Evolutionary conservation across 805 yeast species (phyloP).

Genomic region (Candida chauliodis): DNA sequence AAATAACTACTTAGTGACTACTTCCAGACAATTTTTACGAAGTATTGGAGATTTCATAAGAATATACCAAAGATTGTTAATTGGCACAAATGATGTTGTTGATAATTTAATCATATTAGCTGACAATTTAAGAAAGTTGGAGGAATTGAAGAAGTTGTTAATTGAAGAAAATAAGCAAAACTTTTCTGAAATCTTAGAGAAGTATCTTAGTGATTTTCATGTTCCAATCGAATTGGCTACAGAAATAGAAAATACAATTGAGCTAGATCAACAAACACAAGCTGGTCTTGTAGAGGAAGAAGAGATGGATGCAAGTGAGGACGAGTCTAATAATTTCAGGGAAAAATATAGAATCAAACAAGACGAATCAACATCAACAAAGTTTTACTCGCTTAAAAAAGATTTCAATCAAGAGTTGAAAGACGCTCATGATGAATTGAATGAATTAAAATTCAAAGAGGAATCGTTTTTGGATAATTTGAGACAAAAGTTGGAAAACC

Average conservation of each 20-base stretch:
- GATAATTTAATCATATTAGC: slow-evolving; percentile 28
- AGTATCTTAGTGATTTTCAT: slow-evolving; percentile 22
- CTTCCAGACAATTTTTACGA: slow-evolving; percentile 34
- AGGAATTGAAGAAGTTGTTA: slow-evolving; percentile 18
- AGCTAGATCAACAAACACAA: slow-evolving; percentile 18
- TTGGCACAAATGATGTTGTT: slow-evolving; percentile 32
- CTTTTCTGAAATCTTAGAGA: slow-evolving; percentile 19
- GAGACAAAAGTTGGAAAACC: slow-evolving; percentile 14
- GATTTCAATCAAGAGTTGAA: slow-evolving; percentile 28
- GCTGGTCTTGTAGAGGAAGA: slow-evolving; percentile 5
- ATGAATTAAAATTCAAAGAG: slow-evolving; percentile 24
- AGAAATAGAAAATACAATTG: slow-evolving; percentile 38
- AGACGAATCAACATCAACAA: slow-evolving; percentile 6
- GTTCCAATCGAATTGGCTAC: slow-evolving; percentile 41
- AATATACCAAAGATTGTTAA: slow-evolving; percentile 49
- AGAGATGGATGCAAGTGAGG: slow-evolving; percentile 5
- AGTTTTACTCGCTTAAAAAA: slow-evolving; percentile 28
- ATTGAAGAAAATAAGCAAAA: slow-evolving; percentile 13
- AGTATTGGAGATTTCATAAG: slow-evolving; percentile 56
- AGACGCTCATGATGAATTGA: slow-evolving; percentile 31
- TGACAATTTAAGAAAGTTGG: slow-evolving; percentile 25
- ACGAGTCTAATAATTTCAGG: slow-evolving; percentile 18
- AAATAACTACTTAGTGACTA: slow-evolving; percentile 16
- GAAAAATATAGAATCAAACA: slow-evolving; percentile 18
- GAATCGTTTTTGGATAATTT: slow-evolving; percentile 17